Evolutionary conservation across 108 stramenopile genomes (phyloP).

Genomic region (Poteriospumella lacustris): DNA sequence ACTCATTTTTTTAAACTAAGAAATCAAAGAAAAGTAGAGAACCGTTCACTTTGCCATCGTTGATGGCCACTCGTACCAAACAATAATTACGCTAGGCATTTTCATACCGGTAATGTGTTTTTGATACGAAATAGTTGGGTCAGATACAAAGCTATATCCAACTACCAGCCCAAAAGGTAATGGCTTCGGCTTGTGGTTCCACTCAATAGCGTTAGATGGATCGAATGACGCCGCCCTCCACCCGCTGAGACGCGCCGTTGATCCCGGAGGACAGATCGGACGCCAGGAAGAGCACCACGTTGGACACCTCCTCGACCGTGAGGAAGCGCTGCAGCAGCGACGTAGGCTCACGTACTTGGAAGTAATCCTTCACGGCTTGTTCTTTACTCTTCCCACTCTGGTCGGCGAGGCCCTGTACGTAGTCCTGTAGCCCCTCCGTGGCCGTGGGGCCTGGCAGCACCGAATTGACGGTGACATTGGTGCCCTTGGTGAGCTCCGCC

Average conservation of each 20-base stretch:
- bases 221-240: conserved; percentile 23
- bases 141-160: too few relatives aligned
- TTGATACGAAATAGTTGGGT: too few relatives aligned
- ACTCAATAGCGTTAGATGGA: too few relatives aligned
- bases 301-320: conserved; percentile 3
- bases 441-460: conserved; percentile 25
- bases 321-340: conserved; percentile 25
- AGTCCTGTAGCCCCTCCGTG: conserved; percentile 7
- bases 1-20: too few relatives aligned
- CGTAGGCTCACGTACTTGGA: neutral
- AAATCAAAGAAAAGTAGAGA: too few relatives aligned
- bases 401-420: neutral
- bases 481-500: conserved; percentile 16
- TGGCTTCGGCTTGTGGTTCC: too few relatives aligned
- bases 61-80: too few relatives aligned
- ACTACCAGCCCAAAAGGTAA: too few relatives aligned
- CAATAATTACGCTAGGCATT: too few relatives aligned
- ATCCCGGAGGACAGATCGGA: neutral
- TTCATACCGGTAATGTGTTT: too few relatives aligned
- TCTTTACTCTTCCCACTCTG: neutral
- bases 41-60: too few relatives aligned
- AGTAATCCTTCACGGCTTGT: conserved; percentile 11
- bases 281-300: neutral
- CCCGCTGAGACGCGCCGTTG: conserved; percentile 10
- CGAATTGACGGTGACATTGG: conserved; percentile 19